phyloP scores from a whole-genome alignment of 371 early-diverging fungal genomes.

The Zancudomyces culisetae region DNA sequence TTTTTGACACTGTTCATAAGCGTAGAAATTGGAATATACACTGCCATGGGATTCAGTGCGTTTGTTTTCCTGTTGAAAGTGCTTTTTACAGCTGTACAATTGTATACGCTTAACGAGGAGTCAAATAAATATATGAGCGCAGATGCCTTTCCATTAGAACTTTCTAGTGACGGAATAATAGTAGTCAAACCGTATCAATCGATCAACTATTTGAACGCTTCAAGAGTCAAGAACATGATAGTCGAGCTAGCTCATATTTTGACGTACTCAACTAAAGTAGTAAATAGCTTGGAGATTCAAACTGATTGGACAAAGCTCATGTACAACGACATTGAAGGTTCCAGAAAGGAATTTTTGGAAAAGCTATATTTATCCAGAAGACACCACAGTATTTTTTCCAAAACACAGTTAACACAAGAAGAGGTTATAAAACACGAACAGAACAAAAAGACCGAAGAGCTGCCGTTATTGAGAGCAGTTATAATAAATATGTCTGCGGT shows the following conservation, averaged over 20 bases:
- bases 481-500: slow-evolving; percentile 66
- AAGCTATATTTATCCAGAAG: slow-evolving; percentile 8
- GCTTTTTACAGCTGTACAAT: background rate
- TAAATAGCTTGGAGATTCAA: background rate
- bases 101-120: background rate
- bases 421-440: slow-evolving; percentile 8
- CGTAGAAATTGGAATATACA: slow-evolving; percentile 24
- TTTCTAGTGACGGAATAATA: background rate
- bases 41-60: background rate
- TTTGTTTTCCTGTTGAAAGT: background rate
- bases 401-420: slow-evolving; percentile 30
- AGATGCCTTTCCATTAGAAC: background rate
- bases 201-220: background rate
- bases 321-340: background rate
- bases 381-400: slow-evolving; percentile 16
- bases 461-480: slow-evolving; percentile 40
- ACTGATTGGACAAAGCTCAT: slow-evolving; percentile 1
- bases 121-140: background rate
- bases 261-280: background rate
- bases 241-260: background rate
- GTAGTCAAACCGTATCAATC: background rate
- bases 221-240: background rate
- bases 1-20: slow-evolving; percentile 18
- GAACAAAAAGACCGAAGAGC: slow-evolving; percentile 7
- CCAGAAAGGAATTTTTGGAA: background rate